These are phyloP conservation scores for Penicillium corylophilum DNA, from an alignment of 2,329 filamentous ascomycete species.

Conservation along the genomic window DNA sequence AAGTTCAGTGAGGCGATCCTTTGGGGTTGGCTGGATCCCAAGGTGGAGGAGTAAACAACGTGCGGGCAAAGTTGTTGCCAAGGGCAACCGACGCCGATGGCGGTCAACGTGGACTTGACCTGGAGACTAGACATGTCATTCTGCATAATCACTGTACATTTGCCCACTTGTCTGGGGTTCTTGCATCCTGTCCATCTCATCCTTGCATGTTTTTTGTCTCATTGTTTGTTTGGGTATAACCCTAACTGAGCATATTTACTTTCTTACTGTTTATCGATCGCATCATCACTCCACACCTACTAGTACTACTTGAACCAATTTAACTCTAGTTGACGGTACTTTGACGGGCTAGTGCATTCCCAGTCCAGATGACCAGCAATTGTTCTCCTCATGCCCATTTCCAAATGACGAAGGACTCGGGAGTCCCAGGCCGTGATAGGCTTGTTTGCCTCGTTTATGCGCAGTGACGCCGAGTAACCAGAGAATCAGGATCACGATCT, in stretches of 20 bases:
- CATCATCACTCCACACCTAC: neutral
- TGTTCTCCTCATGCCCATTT: neutral
- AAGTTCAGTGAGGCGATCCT: conserved; percentile 18
- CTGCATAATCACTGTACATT: conserved; percentile 1
- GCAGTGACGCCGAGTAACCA: neutral
- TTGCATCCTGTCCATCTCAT: neutral
- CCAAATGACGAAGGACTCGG: neutral
- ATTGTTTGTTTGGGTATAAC: neutral
- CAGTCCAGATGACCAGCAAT: neutral
- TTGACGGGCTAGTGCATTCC: neutral
- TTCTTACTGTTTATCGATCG: neutral
- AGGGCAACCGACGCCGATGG: conserved; percentile 30
- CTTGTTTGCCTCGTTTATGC: conserved; percentile 2
- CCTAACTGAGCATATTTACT: neutral
- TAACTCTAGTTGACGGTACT: neutral
- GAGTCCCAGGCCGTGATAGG: neutral
- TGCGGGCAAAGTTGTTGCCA: conserved; percentile 30
- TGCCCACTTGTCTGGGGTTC: neutral
- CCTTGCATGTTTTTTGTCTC: conserved; percentile 2
- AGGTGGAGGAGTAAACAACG: conserved; percentile 34
- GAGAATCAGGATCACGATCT: neutral
- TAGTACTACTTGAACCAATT: no score
- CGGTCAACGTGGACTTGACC: conserved; percentile 19
- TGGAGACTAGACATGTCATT: conserved; percentile 3
- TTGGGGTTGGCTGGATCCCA: conserved; percentile 28